Conservation (phyloP, 768 basidiomycete genomes). For the Agrocybe chaxingu region DNA sequence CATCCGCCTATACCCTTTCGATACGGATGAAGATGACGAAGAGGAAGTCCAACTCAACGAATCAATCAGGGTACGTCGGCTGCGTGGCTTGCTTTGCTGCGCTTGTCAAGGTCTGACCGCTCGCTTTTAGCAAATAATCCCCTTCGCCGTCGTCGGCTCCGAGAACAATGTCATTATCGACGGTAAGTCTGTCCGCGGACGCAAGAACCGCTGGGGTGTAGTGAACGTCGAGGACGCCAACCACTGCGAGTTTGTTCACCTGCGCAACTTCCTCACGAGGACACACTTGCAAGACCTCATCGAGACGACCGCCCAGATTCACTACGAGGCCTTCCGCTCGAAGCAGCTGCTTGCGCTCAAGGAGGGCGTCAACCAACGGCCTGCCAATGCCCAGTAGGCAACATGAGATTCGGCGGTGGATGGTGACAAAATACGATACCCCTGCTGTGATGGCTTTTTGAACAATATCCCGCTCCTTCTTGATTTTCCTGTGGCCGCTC, state of each 20-base stretch:
- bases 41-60: slow-evolving; percentile 92
- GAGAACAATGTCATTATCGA: slow-evolving; percentile 94
- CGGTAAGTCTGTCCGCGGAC: slow-evolving; percentile 90
- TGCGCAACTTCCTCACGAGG: slow-evolving; percentile 95
- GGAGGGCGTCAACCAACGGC: slow-evolving; percentile 83
- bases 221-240: slow-evolving; percentile 96
- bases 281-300: slow-evolving; percentile 98
- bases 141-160: slow-evolving; percentile 97
- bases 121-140: slow-evolving; percentile 74
- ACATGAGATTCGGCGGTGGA: background rate
- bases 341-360: slow-evolving; percentile 97
- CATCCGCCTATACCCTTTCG: slow-evolving; percentile 95
- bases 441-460: slow-evolving; percentile 14
- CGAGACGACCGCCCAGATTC: slow-evolving; percentile 97
- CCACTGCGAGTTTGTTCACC: slow-evolving; percentile 97
- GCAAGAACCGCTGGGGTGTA: slow-evolving; percentile 98
- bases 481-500: slow-evolving; percentile 17
- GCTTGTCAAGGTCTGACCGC: background rate
- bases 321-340: slow-evolving; percentile 99
- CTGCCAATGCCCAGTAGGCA: slow-evolving; percentile 34
- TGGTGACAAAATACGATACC: slow-evolving; percentile 16
- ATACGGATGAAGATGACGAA: slow-evolving; percentile 92
- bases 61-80: slow-evolving; percentile 70
- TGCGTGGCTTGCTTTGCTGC: background rate
- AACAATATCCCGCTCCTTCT: slow-evolving; percentile 16